These are phyloP conservation scores for Xerocomellus amylosporus DNA, from an alignment of 768 basidiomycete genomes.

Conservation along the genomic window DNA sequence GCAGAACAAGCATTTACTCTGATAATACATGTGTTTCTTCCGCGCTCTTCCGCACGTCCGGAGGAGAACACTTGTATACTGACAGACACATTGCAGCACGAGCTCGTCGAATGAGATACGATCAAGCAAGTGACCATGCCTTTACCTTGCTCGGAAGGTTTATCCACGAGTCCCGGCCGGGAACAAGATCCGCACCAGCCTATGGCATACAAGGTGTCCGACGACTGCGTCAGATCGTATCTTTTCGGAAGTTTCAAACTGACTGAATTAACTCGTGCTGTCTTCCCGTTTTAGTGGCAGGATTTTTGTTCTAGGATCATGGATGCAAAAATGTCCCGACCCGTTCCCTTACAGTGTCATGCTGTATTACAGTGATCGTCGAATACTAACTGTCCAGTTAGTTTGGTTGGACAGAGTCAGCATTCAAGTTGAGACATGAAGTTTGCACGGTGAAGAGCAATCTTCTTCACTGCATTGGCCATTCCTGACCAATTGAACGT, in stretches of 20 bases:
- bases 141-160: conserved; percentile 2
- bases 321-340: conserved; percentile 3
- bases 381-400: background rate
- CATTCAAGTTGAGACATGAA: conserved; percentile 48
- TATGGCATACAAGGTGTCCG: background rate
- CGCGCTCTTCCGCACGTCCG: too few relatives aligned
- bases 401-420: background rate
- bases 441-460: conserved; percentile 49
- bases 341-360: conserved; percentile 3
- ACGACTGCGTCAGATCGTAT: conserved; percentile 1
- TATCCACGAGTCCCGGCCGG: background rate
- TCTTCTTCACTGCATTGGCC: background rate
- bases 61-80: conserved; percentile 24
- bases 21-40: too few relatives aligned
- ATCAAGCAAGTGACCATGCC: background rate
- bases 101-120: background rate
- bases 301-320: background rate
- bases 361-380: background rate
- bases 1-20: too few relatives aligned
- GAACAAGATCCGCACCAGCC: background rate
- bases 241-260: conserved; percentile 11
- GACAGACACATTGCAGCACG: conserved; percentile 3
- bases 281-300: background rate
- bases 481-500: conserved; percentile 1
- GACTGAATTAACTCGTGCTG: conserved; percentile 3